phyloP scores from a whole-genome alignment of 1,284 basidiomycete genomes.

The Taiwanofungus camphoratus region DNA sequence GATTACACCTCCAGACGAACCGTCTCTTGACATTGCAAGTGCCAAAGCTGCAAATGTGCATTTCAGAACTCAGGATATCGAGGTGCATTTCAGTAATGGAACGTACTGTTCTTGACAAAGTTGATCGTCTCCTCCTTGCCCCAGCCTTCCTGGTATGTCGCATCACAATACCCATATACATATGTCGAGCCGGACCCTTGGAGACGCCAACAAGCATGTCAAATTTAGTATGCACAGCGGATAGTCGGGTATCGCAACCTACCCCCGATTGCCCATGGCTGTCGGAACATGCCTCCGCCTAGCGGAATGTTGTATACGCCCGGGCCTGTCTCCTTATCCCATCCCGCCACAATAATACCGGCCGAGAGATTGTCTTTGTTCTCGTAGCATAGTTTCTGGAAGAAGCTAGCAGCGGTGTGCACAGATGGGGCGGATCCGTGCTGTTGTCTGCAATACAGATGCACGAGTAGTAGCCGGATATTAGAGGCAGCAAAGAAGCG shows the following conservation, averaged over 20 bases:
- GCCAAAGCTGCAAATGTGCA: slow-evolving; percentile 77
- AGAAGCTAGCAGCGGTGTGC: slow-evolving; percentile 76
- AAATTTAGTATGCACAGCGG: background rate
- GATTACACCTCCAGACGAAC: slow-evolving; percentile 96
- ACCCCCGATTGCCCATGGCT: slow-evolving; percentile 97
- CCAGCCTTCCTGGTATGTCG: slow-evolving; percentile 97
- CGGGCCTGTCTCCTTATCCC: slow-evolving; percentile 92
- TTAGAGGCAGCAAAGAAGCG: background rate
- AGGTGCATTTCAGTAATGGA: slow-evolving; percentile 6
- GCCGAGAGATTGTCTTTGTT: slow-evolving; percentile 90
- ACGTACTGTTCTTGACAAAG: slow-evolving; percentile 95
- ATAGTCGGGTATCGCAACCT: slow-evolving; percentile 20
- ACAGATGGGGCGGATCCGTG: slow-evolving; percentile 73
- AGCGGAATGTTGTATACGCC: slow-evolving; percentile 96
- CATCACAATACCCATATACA: slow-evolving; percentile 98
- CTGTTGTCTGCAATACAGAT: slow-evolving; percentile 47
- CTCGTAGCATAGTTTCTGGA: slow-evolving; percentile 89
- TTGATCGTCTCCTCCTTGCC: slow-evolving; percentile 85
- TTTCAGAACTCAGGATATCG: too few species aligned
- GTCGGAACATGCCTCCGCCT: slow-evolving; percentile 89
- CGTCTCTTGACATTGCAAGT: slow-evolving; percentile 96
- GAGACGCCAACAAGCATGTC: slow-evolving; percentile 6
- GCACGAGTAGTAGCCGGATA: background rate
- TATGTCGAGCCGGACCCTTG: slow-evolving; percentile 96
- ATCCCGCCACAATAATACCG: slow-evolving; percentile 97